Base-by-base conservation (phyloP, 1,284 basidiomycete species). In the Marasmius fiardii region DNA sequence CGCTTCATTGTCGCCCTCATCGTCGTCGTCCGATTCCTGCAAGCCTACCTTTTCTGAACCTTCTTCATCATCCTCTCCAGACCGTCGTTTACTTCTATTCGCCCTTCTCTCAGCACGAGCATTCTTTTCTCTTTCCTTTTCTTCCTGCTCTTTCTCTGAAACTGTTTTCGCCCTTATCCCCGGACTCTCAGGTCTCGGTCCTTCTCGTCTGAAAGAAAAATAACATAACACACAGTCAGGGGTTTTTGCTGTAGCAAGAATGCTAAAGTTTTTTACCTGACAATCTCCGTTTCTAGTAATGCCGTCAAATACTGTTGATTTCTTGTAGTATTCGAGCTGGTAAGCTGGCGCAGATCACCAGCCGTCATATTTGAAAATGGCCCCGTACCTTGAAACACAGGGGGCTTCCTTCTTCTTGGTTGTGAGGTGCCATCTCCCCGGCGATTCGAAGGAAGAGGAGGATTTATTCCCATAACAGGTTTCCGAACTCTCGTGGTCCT, bases 171-270 rank as follows among this genome's bases (percentile, higher is more conserved):
- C 81, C 69, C 89, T 92, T 49, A 87, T 83, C 18, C 77, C 81
- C 1, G 91, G 92, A 66, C 88, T 92, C 56, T 88, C 89, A 11
- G 92, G 92, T 54, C 92, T 72, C 20, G 74, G 71, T 23, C 91
- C 91, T 34, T 83, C 77, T 64, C 81, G 86, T 45, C 85, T 78
- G 20, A 24, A 14, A 20, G 16, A 24, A 16, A 26, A 5, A 14
- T 4, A n/a, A 49, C 18, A 31, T 16, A 33, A n/a, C 16, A 41
- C 11, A 16, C 47, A 7, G 31, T 31, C 47, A 49, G 26, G 4
- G 26, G 14, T 1, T 2, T 49, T 12, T 16, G n/a, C 26, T 23
- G 44, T 2, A 14, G 18, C 11, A 3, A 31, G 8, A n/a, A 31
- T 16, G 33, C n/a, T 10, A 49, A 5, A 4, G 4, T 31, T 16